A percentile compares a stretch with the other conserved stretches of the same genome.
These are phyloP conservation scores for Penicillium ochrochloron DNA, from an alignment of 495 filamentous ascomycete species.

Conservation along the genomic window DNA sequence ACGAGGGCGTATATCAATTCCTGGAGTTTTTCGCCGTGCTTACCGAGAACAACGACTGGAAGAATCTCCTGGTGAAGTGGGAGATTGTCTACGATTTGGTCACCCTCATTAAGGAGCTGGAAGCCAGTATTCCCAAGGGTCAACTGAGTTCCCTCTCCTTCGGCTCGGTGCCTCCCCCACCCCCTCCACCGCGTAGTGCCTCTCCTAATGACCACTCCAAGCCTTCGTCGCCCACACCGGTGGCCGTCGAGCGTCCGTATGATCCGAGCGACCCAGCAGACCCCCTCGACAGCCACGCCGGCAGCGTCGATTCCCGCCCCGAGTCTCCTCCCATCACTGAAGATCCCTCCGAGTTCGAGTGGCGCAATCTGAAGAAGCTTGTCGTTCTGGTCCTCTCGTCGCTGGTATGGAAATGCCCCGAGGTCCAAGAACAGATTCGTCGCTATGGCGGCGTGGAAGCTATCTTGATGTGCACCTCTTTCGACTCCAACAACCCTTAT, in stretches of 20 bases:
- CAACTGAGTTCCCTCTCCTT: conserved; percentile 54
- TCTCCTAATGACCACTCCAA: conserved; percentile 38
- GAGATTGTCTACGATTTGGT: conserved; percentile 85
- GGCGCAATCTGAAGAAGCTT: conserved; percentile 90
- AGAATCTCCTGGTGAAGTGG: conserved; percentile 80
- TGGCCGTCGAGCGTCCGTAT: conserved; percentile 61
- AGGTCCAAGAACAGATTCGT: conserved; percentile 85
- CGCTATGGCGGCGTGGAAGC: conserved; percentile 79
- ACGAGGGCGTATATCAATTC: conserved; percentile 88
- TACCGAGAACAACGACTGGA: conserved; percentile 73
- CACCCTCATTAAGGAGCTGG: conserved; percentile 80
- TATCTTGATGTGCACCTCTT: conserved; percentile 83
- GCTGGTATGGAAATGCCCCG: conserved; percentile 76
- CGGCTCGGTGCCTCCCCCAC: conserved; percentile 35
- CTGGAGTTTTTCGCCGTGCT: conserved; percentile 93
- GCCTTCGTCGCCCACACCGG: conserved; percentile 42
- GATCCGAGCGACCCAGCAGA: conserved; percentile 53
- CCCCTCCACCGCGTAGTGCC: conserved; percentile 33
- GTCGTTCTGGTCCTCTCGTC: conserved; percentile 85
- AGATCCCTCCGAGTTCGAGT: conserved; percentile 86
- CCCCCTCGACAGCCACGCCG: conserved; percentile 43
- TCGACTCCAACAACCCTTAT: conserved; percentile 87
- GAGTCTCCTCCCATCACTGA: conserved; percentile 70
- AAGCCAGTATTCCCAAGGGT: conserved; percentile 79
- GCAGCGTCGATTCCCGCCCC: conserved; percentile 52